Evolutionary conservation across 2,329 filamentous ascomycete genomes (phyloP), one percentile per base, ranked within the genome.

Genomic region (Dothistroma pini): DNA sequence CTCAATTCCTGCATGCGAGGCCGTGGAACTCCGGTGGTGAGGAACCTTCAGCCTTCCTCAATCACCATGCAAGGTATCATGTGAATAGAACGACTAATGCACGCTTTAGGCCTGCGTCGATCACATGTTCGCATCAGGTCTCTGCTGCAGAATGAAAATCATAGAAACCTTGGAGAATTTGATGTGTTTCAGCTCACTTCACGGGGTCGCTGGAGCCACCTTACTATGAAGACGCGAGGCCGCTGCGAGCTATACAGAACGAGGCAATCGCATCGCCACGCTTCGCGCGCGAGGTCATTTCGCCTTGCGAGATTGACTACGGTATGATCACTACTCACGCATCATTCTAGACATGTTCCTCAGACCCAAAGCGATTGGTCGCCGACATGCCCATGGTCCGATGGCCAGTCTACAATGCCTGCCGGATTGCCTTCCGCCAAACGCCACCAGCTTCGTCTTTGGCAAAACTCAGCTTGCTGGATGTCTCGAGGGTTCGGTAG

Each of bases 301-400:
- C 55, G 47, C 55, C 47, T 51, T 57, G 21, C 34, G 47, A 51
- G 56, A 21, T 58, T 48, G 14, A 32, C 49, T 29, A 2, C 10
- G 44, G 34, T 38, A 10, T 38, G 34, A 38, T 38, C 34, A 38
- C 34, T 7, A 4, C 9, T 11, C 16, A n/a, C 14, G n/a, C 41
- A 44, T n/a, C 14, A 19, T 19, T 44, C 34, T 4, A 4, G 41
- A 19, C 41, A n/a, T n/a, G 10, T 51, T 51, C 21, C 25, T n/a
- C 4, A 51, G 2, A 49, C 22, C n/a, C 44, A 49, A n/a, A 49
- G 22, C n/a, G 44, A n/a, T 2, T 25, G 44, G 44, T 49, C 44
- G n/a, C 44, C 44, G 44, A 49, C 2, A 25, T 49, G 12, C 22
- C n/a, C 6, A 48, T 48, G 6, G 48, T 7, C 47, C 47, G 8